Conservation (phyloP, 352 stramenopile species). For the Phytophthora kernoviae region DNA sequence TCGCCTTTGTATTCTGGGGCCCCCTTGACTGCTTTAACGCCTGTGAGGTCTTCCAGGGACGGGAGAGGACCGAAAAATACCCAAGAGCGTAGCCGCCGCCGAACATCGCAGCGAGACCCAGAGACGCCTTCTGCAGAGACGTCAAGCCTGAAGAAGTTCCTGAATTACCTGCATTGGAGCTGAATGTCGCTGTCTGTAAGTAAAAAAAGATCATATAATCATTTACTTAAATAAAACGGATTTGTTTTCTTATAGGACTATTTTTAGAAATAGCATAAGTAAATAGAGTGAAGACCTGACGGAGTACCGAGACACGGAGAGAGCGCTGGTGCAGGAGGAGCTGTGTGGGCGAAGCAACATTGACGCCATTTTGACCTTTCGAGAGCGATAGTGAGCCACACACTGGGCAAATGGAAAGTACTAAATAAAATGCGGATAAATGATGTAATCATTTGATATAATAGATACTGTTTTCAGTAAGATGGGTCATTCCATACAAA, state of each 20-base stretch:
- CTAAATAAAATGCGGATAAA: too few species aligned
- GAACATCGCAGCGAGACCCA: slow-evolving; percentile 58
- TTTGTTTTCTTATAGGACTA: background rate
- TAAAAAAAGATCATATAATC: background rate
- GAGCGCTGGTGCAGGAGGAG: slow-evolving; percentile 25
- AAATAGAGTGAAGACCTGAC: slow-evolving; percentile 12
- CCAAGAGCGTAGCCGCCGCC: slow-evolving; percentile 68
- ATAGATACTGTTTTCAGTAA: too few species aligned
- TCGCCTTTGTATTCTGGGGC: slow-evolving; percentile 51
- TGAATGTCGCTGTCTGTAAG: slow-evolving; percentile 23
- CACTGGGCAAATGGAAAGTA: too few species aligned
- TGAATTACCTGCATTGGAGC: slow-evolving; percentile 27
- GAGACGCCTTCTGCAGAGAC: slow-evolving; percentile 46
- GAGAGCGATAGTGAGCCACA: slow-evolving; percentile 12
- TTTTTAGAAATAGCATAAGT: background rate
- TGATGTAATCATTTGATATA: too few species aligned
- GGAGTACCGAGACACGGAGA: slow-evolving; percentile 2
- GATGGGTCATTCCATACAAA: too few species aligned
- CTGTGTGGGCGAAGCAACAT: slow-evolving; percentile 27
- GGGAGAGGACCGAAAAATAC: slow-evolving; percentile 73
- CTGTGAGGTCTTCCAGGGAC: slow-evolving; percentile 62
- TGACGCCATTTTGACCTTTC: background rate
- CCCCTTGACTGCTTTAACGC: slow-evolving; percentile 37
- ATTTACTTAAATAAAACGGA: background rate
- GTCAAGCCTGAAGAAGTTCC: slow-evolving; percentile 29